Base-by-base conservation (phyloP, 2,329 filamentous ascomycete genomes). In the Alternaria arborescens region DNA sequence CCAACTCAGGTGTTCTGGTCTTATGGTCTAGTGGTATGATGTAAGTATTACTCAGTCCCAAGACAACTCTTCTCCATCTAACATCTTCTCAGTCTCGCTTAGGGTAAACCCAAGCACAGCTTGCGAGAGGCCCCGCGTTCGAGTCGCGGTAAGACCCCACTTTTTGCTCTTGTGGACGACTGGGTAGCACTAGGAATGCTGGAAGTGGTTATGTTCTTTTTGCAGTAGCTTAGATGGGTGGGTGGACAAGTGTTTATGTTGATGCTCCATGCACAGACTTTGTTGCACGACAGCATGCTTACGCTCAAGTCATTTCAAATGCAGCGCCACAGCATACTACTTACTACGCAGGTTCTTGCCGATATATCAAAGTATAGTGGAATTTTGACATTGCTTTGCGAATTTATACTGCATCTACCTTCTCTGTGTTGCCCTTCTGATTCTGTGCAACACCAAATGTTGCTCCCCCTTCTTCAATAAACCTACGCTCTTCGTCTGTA, bases 11-110 rank as follows among this genome's bases (percentile, higher is more conserved):
- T 30, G 32, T 4, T 10, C 34, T 14, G 32, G 32, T 36, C 32
- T 36, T 36, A 36, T 36, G 32, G 32, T 60, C 85, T 87, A 87
- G 86, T 85, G 86, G 86, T 88, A 88, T 26, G 24, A 26, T 24
- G 32, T 36, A 36, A 0, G 32, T 36, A 14, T 14, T 36, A 14
- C 5, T 16, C 14, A 3, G 2, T 5, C 11, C 6, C 14, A 14
- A 5, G 12, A 6, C 11, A 34, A 16, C 5, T 34, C 4, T 4
- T 8, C 32, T 16, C 0, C 14, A 36, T 36, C 32, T 36, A 36
- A 36, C 32, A 36, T 36, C 0, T 16, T 8, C 7, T 36, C 14
- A 36, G 32, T 88, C 86, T 87, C 86, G 86, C 87, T 88, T 88
- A 88, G 87, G 86, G 86, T 76, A 56, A 46, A 54, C 59, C 56